These are phyloP conservation scores for Candida ipomoeae DNA, from an alignment of 805 yeast genomes.

Conservation along the genomic window DNA sequence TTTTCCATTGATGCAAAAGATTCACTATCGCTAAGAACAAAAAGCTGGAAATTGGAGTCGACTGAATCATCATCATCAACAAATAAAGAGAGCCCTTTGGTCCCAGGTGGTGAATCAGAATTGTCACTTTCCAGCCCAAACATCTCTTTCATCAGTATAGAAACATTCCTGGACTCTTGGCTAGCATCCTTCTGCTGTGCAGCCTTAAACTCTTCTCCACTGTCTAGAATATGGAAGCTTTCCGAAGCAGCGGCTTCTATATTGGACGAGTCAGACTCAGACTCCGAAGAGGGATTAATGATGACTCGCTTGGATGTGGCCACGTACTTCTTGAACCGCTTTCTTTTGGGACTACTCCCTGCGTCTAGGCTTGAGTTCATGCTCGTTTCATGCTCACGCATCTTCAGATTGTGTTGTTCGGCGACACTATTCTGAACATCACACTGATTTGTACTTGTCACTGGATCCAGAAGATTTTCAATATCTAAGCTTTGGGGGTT, in stretches of 20 bases:
- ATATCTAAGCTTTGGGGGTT: too few species aligned
- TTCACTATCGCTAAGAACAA: background rate
- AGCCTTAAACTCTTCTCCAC: background rate
- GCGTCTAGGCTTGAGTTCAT: background rate
- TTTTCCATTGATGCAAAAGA: background rate
- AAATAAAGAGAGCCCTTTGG: background rate
- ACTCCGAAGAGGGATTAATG: slow-evolving; percentile 20
- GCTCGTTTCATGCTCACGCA: too few species aligned
- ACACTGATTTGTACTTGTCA: too few species aligned
- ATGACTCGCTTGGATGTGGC: slow-evolving; percentile 7
- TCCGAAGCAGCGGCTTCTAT: background rate
- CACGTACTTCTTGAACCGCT: slow-evolving; percentile 6
- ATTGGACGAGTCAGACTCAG: slow-evolving; percentile 6
- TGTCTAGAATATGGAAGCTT: background rate
- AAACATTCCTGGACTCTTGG: background rate
- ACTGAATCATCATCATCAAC: background rate
- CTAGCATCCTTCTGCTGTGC: background rate
- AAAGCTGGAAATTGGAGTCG: background rate
- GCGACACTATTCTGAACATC: too few species aligned
- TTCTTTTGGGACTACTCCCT: background rate
- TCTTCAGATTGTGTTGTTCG: too few species aligned
- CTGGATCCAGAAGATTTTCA: too few species aligned
- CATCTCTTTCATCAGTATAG: background rate
- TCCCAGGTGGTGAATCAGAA: too few species aligned
- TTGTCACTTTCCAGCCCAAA: background rate